phyloP scores from a whole-genome alignment of 2,329 filamentous ascomycete genomes.

The Macrophomina phaseolina region DNA sequence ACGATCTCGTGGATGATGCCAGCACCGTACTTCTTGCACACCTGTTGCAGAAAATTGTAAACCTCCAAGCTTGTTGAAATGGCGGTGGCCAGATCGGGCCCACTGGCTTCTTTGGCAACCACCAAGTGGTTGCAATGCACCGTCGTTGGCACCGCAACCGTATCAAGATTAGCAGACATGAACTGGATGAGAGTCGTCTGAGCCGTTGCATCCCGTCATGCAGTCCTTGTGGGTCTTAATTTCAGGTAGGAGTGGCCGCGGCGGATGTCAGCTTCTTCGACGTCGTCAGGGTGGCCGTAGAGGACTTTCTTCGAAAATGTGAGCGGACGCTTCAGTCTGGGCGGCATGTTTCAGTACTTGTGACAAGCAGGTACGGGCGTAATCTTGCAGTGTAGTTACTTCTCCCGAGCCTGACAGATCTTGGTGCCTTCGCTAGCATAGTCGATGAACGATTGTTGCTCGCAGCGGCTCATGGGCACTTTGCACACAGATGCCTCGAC shows the following conservation, averaged over 20 bases:
- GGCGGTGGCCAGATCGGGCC: conserved; percentile 89
- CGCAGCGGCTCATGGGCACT: background rate
- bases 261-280: conserved; percentile 93
- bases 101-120: conserved; percentile 91
- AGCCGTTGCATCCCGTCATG: conserved; percentile 98
- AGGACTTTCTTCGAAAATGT: conserved; percentile 94
- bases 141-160: conserved; percentile 90
- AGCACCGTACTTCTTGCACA: conserved; percentile 83
- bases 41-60: conserved; percentile 92
- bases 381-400: background rate
- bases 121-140: conserved; percentile 99
- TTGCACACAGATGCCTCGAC: background rate
- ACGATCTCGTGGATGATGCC: background rate
- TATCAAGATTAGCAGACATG: conserved; percentile 97
- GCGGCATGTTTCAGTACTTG: too few species aligned
- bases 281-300: conserved; percentile 98
- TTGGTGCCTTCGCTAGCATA: background rate
- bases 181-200: conserved; percentile 99
- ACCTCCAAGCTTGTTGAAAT: conserved; percentile 98
- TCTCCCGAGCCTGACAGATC: background rate
- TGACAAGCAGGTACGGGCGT: too few species aligned
- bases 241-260: conserved; percentile 94
- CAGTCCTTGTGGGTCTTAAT: conserved; percentile 94
- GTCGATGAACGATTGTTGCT: background rate
- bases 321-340: conserved; percentile 88